Percentiles rank a stretch among this genome's conserved stretches.
phyloP scores from a whole-genome alignment of 441 rosid species.

The Kokia cookei region DNA sequence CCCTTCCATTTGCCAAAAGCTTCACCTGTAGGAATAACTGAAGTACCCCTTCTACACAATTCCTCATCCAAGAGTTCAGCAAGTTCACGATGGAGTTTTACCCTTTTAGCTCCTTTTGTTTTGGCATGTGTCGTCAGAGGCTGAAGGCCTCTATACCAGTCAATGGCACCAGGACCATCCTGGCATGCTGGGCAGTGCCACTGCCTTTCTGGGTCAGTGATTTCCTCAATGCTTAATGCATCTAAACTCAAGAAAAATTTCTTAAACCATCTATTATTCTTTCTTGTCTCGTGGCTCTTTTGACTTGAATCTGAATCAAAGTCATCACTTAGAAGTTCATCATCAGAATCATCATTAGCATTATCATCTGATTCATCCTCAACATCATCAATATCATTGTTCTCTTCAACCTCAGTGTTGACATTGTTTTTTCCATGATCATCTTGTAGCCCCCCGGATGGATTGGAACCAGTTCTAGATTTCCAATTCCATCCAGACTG shows the following conservation, averaged over 20 bases:
- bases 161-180: slow-evolving; percentile 62
- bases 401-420: slow-evolving; percentile 18
- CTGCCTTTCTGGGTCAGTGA: slow-evolving; percentile 51
- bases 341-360: slow-evolving; percentile 48
- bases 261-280: slow-evolving; percentile 40
- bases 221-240: slow-evolving; percentile 35
- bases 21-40: slow-evolving; percentile 44
- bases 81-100: slow-evolving; percentile 55
- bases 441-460: slow-evolving; percentile 18
- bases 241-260: slow-evolving; percentile 44
- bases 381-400: slow-evolving; percentile 6
- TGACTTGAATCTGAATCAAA: slow-evolving; percentile 62
- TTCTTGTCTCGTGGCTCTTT: slow-evolving; percentile 46
- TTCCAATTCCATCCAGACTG: slow-evolving; percentile 92
- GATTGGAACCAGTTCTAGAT: slow-evolving; percentile 40
- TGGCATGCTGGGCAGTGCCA: slow-evolving; percentile 84
- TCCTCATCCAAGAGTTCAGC: slow-evolving; percentile 53
- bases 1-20: slow-evolving; percentile 66
- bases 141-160: slow-evolving; percentile 63
- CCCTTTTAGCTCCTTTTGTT: slow-evolving; percentile 56
- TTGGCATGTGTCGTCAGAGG: slow-evolving; percentile 61
- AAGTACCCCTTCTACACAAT: slow-evolving; percentile 42
- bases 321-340: slow-evolving; percentile 74
- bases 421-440: slow-evolving; percentile 13
- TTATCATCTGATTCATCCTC: slow-evolving; percentile 26